Evolutionary conservation across 164 flowering plant genomes (phyloP), one percentile per base, ranked within the genome.

Genomic region (Buxus sempervirens): DNA sequence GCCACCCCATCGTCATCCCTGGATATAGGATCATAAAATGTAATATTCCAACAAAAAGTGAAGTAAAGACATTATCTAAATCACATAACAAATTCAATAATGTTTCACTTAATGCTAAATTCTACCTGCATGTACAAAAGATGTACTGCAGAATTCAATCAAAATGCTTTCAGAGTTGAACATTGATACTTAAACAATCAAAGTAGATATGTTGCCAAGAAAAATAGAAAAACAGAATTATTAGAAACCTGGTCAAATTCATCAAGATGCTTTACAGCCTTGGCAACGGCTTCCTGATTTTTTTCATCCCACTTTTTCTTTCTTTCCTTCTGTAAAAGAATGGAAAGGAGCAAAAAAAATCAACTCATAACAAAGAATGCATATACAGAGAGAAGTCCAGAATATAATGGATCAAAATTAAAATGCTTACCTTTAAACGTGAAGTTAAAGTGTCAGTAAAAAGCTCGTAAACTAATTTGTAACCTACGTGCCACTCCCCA

Each of bases 401-500:
- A 49, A 28, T 41, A 36, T 7, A 26, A 38, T 25, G 14, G 60
- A n/a, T 15, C 22, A 1, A 32, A 25, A 49, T 12, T 9, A 41
- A 56, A 64, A 49, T 27, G 26, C 36, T 20, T 68, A 95, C 99
- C 96, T 92, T 90, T 73, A 95, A 70, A 62, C 99, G 92, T 70
- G 95, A 86, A 55, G 88, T 88, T 76, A 95, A 79, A 24, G 81
- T 80, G 65, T 77, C 75, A 1, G 97, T 92, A 73, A 95, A 89
- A 61, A 95, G 88, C 80, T 95, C 94, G 76, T 92, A 95, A 8
- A 95, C 83, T 70, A 92, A 72, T 72, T 90, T 90, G 73, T 45
- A 87, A 54, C 99, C 99, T 63, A 95, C 93, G 71, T 81, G 99
- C 99, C 99, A 95, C 68, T 89, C 90, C 65, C 96, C 97, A 71